Percentiles rank a stretch among this genome's conserved stretches.
Evolutionary conservation across 225 moss, liverwort and hornwort genomes (phyloP).

Genomic region (Bryoerythrophyllum caledonicum): DNA sequence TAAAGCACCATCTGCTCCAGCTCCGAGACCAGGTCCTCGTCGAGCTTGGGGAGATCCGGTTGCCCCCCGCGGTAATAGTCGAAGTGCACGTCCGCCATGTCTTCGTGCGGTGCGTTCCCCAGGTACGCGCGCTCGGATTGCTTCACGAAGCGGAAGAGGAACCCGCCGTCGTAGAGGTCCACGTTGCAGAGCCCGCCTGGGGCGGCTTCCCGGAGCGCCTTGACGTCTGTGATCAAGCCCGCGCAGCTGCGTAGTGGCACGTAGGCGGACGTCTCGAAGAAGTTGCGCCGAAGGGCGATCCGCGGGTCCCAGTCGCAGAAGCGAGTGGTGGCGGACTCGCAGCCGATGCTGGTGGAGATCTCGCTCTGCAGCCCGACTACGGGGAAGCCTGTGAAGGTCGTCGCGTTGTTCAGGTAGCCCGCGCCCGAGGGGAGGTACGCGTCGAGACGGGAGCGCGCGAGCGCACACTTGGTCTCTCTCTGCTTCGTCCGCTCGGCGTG

Average conservation of each 20-base stretch:
- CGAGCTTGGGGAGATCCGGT: constrained; percentile 20
- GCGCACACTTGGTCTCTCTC: constrained; percentile 1
- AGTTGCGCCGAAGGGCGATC: constrained; percentile 3
- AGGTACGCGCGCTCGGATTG: constrained; percentile 34
- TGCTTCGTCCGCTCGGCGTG: constrained; percentile 3
- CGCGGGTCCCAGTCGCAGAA: constrained; percentile 45
- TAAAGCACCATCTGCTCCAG: constrained; percentile 35
- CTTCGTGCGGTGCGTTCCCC: constrained; percentile 31
- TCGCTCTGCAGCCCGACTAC: constrained; percentile 42
- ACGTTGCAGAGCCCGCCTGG: constrained; percentile 37
- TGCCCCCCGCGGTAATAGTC: constrained; percentile 26
- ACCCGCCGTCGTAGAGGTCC: constrained; percentile 33
- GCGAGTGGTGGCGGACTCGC: constrained; percentile 1
- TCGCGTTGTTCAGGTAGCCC: constrained; percentile 30
- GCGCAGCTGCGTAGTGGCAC: constrained; percentile 23
- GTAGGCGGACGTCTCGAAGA: constrained; percentile 25
- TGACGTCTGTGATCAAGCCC: constrained; percentile 44
- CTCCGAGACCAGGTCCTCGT: constrained; percentile 34
- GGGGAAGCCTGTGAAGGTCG: constrained; percentile 34
- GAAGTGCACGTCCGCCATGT: constrained; percentile 27
- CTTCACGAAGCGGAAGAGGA: constrained; percentile 47
- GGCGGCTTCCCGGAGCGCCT: constrained; percentile 19
- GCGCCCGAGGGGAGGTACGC: neutral
- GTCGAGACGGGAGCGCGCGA: neutral
- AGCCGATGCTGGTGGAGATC: constrained; percentile 27